Conservation (phyloP, 2,329 filamentous ascomycete genomes). For the Aspergillus niger region DNA sequence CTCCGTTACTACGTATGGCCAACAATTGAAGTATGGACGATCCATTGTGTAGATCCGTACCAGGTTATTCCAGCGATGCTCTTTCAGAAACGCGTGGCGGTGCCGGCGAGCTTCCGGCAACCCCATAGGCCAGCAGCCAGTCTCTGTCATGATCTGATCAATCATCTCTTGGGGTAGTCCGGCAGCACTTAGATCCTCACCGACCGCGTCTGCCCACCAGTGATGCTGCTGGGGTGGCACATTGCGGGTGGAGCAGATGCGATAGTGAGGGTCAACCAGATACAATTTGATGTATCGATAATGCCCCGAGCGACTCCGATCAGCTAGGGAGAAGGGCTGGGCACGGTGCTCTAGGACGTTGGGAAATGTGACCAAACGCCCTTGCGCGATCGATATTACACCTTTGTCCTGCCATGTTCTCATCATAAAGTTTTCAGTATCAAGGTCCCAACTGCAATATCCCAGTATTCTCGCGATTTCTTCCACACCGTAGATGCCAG, state of each 20-base stretch:
- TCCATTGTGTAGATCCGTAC: too few species aligned
- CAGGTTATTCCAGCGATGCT: not conserved
- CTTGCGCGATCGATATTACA: not conserved
- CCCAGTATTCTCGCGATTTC: too few species aligned
- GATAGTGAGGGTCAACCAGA: constrained; percentile 12
- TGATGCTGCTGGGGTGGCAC: constrained; percentile 14
- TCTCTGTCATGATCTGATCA: constrained; percentile 2
- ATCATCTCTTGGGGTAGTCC: not conserved
- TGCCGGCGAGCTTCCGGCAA: not conserved
- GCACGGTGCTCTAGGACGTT: constrained; percentile 9
- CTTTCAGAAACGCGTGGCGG: not conserved
- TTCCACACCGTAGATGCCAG: too few species aligned
- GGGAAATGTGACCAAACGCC: constrained; percentile 13
- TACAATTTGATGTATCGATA: constrained; percentile 8
- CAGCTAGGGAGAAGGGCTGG: constrained; percentile 4
- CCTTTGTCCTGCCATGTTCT: not conserved
- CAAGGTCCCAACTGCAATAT: too few species aligned
- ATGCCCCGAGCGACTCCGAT: constrained; percentile 4
- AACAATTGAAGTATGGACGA: too few species aligned
- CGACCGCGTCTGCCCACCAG: too few species aligned
- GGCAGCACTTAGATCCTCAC: too few species aligned
- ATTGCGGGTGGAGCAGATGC: constrained; percentile 14
- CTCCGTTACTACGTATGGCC: too few species aligned
- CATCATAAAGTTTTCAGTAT: not conserved
- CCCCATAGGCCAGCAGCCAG: not conserved